phyloP scores from a whole-genome alignment of 352 stramenopile genomes.

The Phytopythium vexans region DNA sequence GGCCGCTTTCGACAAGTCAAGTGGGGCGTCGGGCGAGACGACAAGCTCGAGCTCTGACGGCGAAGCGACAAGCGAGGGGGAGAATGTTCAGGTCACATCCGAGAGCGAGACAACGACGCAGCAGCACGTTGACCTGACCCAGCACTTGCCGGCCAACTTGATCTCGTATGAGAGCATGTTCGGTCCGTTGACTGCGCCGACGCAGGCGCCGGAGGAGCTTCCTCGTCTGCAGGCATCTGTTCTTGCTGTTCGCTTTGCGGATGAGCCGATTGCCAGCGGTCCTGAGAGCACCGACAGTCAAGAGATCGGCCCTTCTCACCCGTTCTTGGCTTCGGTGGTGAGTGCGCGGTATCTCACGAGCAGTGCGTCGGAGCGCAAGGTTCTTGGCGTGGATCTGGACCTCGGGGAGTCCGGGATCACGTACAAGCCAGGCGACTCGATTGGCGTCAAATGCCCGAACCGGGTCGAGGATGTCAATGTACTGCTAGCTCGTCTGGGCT shows the following conservation, averaged over 20 bases:
- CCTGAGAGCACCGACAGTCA: background rate
- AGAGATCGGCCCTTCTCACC: conserved; percentile 45
- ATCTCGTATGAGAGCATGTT: conserved; percentile 66
- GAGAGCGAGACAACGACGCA: background rate
- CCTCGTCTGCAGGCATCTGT: conserved; percentile 54
- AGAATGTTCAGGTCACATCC: background rate
- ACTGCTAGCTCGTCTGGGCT: conserved; percentile 48
- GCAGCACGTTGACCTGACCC: background rate
- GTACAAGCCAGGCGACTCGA: conserved; percentile 81
- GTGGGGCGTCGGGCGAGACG: conserved; percentile 9
- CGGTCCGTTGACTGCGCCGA: conserved; percentile 24
- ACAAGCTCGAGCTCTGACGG: conserved; percentile 23
- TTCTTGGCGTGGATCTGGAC: conserved; percentile 53
- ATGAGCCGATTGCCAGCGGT: conserved; percentile 2
- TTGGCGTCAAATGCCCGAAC: conserved; percentile 87
- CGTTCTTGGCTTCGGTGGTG: conserved; percentile 41
- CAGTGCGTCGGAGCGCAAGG: conserved; percentile 43
- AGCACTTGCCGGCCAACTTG: conserved; percentile 40
- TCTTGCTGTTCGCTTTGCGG: conserved; percentile 39
- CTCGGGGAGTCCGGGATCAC: conserved; percentile 40
- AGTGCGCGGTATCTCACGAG: conserved; percentile 52
- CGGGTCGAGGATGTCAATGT: conserved; percentile 54
- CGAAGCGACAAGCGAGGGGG: conserved; percentile 1
- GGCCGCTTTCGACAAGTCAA: conserved; percentile 40
- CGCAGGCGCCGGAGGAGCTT: conserved; percentile 40